Conservation (phyloP, 345 rosid genomes). For the thale cress (Arabidopsis thaliana) region TAIR10.1 NC_003070.9:3940501-3941000, state of each 20-base stretch:
- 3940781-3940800: constrained; percentile 3
- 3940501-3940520: constrained; percentile 98
- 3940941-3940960: not conserved
- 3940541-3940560: constrained; percentile 96
- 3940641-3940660: constrained; percentile 25
- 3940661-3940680: constrained; percentile 33
- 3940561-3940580: constrained; percentile 64
- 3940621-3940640: constrained; percentile 13
- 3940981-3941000: not conserved
- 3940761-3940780: not conserved
- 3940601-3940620: constrained; percentile 19
- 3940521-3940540: constrained; percentile 99
- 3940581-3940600: constrained; percentile 30
- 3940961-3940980: not conserved
- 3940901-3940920: not conserved
- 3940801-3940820: not conserved
- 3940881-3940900: not conserved
- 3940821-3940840: not conserved
- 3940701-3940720: constrained; percentile 26
- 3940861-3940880: not conserved
- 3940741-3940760: constrained; percentile 32
- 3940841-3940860: constrained; percentile 10
- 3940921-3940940: not conserved
- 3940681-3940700: constrained; percentile 13
- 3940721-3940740: constrained; percentile 31